These are phyloP conservation scores for Hymenochaete sp. DNA, from an alignment of 1,284 basidiomycete species.

Conservation along the genomic window DNA sequence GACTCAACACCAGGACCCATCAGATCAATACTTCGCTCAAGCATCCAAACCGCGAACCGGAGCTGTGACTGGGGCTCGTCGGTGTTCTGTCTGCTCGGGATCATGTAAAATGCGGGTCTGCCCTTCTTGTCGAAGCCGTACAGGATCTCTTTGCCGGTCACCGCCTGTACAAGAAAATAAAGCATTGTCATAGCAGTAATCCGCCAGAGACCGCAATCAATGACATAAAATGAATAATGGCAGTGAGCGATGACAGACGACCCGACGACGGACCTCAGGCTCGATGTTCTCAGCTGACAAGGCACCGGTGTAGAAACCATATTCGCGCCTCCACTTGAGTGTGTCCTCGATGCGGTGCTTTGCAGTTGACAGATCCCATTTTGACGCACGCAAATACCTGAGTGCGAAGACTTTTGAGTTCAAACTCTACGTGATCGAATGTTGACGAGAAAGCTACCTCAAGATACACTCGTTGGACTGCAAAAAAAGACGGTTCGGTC, in stretches of 20 bases:
- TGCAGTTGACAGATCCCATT: slow-evolving; percentile 49
- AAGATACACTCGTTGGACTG: slow-evolving; percentile 62
- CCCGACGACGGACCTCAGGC: slow-evolving; percentile 63
- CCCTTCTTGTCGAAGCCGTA: slow-evolving; percentile 68
- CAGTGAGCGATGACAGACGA: too few relatives aligned
- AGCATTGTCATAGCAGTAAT: slow-evolving; percentile 6
- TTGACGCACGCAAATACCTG: slow-evolving; percentile 64
- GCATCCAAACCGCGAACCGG: slow-evolving; percentile 65
- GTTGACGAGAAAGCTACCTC: slow-evolving; percentile 33
- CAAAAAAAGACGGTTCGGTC: background rate
- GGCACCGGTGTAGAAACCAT: slow-evolving; percentile 48
- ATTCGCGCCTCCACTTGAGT: slow-evolving; percentile 67
- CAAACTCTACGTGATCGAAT: slow-evolving; percentile 2
- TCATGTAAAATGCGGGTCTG: slow-evolving; percentile 70
- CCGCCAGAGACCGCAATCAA: too few relatives aligned
- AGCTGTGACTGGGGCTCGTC: slow-evolving; percentile 67
- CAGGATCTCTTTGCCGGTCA: slow-evolving; percentile 66
- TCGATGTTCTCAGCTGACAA: slow-evolving; percentile 54
- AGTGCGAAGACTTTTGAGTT: background rate
- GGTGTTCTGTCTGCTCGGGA: slow-evolving; percentile 80
- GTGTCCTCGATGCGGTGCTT: slow-evolving; percentile 61
- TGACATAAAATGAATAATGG: too few relatives aligned
- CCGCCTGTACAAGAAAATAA: slow-evolving; percentile 32
- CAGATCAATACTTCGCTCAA: slow-evolving; percentile 64
- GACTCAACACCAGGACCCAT: slow-evolving; percentile 73